A percentile compares a stretch with the other conserved stretches of the same genome.
phyloP scores from a whole-genome alignment of 192 early-diverging fungal species.

The Coemansia sp. region DNA sequence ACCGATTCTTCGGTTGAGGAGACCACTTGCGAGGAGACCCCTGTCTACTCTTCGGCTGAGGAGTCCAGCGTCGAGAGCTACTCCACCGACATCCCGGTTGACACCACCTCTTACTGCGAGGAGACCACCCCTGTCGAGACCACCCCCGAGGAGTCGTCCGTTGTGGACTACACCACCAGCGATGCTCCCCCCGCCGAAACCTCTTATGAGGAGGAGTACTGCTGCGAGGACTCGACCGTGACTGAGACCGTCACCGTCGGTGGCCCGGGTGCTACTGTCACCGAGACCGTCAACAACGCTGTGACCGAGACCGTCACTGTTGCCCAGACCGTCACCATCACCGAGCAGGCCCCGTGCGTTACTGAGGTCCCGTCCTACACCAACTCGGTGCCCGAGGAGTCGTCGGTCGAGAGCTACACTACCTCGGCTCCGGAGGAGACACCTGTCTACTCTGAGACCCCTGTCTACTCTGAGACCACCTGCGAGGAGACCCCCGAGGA shows the following conservation, averaged over 20 bases:
- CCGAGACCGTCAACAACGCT: neutral
- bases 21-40: too few relatives aligned
- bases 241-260: conserved; percentile 30
- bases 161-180: neutral
- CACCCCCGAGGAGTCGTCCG: conserved; percentile 5
- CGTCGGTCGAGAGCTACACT: neutral
- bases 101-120: conserved; percentile 11
- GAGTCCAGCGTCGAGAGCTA: conserved; percentile 2
- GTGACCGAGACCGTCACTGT: conserved; percentile 14
- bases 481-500: conserved; percentile 1
- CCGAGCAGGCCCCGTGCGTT: neutral
- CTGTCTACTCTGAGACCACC: too few relatives aligned
- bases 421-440: too few relatives aligned
- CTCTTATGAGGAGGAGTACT: conserved; percentile 2
- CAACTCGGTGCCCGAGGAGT: neutral
- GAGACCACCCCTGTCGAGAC: neutral
- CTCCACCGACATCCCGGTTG: neutral
- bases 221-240: conserved; percentile 6
- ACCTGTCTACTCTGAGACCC: too few relatives aligned
- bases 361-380: too few relatives aligned
- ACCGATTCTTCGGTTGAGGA: too few relatives aligned
- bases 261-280: conserved; percentile 6
- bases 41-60: too few relatives aligned
- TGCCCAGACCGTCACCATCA: neutral
- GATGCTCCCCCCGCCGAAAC: conserved; percentile 10